Base-by-base conservation (phyloP, 2,329 filamentous ascomycete genomes). In the Aspergillus candidus region DNA sequence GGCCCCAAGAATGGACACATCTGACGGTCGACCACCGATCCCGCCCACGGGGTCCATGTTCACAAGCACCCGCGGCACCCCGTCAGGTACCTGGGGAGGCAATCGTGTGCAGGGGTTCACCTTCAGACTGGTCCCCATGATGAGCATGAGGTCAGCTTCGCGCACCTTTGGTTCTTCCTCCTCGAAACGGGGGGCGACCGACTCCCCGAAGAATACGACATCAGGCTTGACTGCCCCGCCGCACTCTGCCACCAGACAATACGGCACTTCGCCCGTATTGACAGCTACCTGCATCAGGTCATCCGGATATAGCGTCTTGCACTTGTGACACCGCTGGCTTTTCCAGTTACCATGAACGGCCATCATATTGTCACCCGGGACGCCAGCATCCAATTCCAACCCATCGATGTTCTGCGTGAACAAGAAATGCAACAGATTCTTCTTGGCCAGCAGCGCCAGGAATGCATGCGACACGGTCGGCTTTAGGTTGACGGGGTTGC, bases 371-470 rank as follows among this genome's bases (percentile, higher is more conserved):
- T 87, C 79, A 0, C 68, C 71, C 0, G 86, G 83, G 0, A 95
- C 82, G 13, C 90, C 89, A 8, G 88, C 88, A 48, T 76, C 75
- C n/a, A 86, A 76, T 66, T 95, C 89, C 5, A 95, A 74, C 51
- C 86, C 90, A 67, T 95, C 89, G 54, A 95, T 94, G 60, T 95
- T 95, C 61, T 95, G 89, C 0, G 88, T 94, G 62, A 94, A 94
- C 39, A 89, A 75, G 72, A 86, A 88, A 52, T 81, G 72, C n/a
- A 95, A 71, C 12, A 91, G 69, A 7, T 76, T 77, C 67, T 88
- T 93, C 47, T 78, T 72, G 32, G 86, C 78, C 2, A 94, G 77
- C 10, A 95, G 73, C 2, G 79, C 73, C 50, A 95, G 80, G 67
- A 95, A 95, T 31, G 79, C 82, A 67, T 95, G 90, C 0, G 87